phyloP scores from a whole-genome alignment of 2,329 filamentous ascomycete species.

The Aspergillus thermomutatus region DNA sequence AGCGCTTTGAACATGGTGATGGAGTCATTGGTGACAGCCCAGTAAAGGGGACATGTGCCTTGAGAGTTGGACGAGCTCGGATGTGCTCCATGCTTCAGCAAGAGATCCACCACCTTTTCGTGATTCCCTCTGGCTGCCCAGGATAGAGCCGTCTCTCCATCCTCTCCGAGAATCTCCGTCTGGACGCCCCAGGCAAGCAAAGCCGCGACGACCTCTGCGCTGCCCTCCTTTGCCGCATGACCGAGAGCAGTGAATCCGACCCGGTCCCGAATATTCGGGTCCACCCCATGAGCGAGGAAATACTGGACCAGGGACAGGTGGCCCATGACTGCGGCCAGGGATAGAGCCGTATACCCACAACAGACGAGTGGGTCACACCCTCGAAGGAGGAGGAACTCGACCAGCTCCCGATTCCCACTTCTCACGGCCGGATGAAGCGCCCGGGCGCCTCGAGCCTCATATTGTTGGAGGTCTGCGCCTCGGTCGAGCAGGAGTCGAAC shows the following conservation, averaged over 20 bases:
- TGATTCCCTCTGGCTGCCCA: not conserved
- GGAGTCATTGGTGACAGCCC: not conserved
- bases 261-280: not conserved
- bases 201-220: not conserved
- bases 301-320: not conserved
- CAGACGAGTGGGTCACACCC: not conserved
- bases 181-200: not conserved
- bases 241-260: not conserved
- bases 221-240: not conserved
- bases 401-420: not conserved
- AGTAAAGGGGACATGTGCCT: not conserved
- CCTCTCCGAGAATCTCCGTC: not conserved
- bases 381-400: not conserved
- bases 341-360: not conserved
- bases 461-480: not conserved
- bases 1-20: not conserved
- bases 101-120: not conserved
- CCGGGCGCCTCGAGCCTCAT: not conserved
- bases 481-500: not conserved
- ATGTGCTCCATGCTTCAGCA: not conserved
- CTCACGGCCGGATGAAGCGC: not conserved
- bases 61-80: not conserved
- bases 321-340: not conserved
- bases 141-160: not conserved
- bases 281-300: not conserved